Conservation (phyloP, 2,329 filamentous ascomycete genomes). For the Emergomyces pasteurianus region DNA sequence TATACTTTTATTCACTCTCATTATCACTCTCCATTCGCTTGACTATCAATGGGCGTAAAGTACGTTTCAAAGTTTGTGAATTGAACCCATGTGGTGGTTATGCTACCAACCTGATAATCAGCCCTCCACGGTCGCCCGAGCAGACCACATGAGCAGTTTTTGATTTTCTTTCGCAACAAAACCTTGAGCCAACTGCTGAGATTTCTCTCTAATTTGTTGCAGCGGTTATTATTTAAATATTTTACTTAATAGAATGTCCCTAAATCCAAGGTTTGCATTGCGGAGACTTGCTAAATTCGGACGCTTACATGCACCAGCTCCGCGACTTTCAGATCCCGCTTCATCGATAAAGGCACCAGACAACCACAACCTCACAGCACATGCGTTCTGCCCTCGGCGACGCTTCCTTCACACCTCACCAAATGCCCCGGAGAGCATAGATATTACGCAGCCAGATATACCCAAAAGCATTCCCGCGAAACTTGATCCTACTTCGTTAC, state of each 20-base stretch:
- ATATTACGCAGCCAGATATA: background rate
- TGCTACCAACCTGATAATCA: background rate
- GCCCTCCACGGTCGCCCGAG: background rate
- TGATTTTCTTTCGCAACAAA: background rate
- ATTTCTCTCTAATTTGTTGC: background rate
- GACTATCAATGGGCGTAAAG: background rate
- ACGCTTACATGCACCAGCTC: background rate
- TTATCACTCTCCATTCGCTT: background rate
- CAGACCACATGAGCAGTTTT: background rate
- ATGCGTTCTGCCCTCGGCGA: background rate
- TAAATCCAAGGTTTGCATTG: background rate
- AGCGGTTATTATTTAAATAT: background rate
- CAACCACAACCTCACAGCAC: background rate
- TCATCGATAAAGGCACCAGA: background rate
- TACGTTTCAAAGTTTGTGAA: background rate
- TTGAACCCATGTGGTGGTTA: too few species aligned
- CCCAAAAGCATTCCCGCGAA: background rate
- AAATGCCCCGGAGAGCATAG: background rate
- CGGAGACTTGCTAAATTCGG: background rate
- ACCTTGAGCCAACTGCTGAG: too few species aligned
- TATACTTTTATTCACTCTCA: background rate
- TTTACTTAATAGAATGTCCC: background rate
- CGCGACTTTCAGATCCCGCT: background rate
- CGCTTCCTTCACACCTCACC: background rate
- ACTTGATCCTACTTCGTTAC: slow-evolving; percentile 23